phyloP scores from a whole-genome alignment of 2,329 filamentous ascomycete species.

The Amylocarpus encephaloides region DNA sequence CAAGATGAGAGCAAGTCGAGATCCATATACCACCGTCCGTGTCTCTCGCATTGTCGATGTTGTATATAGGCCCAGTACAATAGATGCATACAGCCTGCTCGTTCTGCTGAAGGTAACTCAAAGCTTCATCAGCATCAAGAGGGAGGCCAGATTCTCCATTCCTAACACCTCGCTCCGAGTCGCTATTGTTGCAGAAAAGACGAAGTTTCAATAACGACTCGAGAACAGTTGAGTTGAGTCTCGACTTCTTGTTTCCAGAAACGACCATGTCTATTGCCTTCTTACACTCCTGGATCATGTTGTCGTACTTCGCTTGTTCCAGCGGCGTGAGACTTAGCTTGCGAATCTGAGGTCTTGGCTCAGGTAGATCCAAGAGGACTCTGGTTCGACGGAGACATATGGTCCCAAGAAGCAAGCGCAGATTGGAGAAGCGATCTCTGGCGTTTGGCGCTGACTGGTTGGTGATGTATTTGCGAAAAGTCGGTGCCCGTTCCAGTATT shows the following conservation, averaged over 20 bases:
- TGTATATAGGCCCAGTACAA: not conserved
- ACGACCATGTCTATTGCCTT: conserved; percentile 6
- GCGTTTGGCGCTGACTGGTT: not conserved
- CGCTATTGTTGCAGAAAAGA: conserved; percentile 16
- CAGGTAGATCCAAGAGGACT: conserved; percentile 35
- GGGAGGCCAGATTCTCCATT: not conserved
- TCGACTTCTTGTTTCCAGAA: conserved; percentile 2
- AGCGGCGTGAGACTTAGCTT: conserved; percentile 31
- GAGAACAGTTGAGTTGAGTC: conserved; percentile 13
- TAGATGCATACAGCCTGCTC: not conserved
- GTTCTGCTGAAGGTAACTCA: not conserved
- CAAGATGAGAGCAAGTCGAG: not conserved
- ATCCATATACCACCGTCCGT: not conserved
- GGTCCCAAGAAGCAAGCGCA: conserved; percentile 33
- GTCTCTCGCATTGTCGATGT: not conserved
- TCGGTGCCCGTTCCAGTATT: conserved; percentile 8
- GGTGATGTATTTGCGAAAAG: conserved; percentile 21
- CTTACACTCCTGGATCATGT: conserved; percentile 3
- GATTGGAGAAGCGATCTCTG: conserved; percentile 15
- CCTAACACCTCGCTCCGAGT: too few species aligned
- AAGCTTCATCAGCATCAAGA: not conserved
- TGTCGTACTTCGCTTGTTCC: conserved; percentile 19
- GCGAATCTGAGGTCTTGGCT: conserved; percentile 21
- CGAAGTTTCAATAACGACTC: conserved; percentile 14
- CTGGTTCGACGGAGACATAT: conserved; percentile 39